Evolutionary conservation across 1,139 yeast species (phyloP), one percentile per base, ranked within the genome.

Genomic region (Yamadazyma kanchanaburiensis): DNA sequence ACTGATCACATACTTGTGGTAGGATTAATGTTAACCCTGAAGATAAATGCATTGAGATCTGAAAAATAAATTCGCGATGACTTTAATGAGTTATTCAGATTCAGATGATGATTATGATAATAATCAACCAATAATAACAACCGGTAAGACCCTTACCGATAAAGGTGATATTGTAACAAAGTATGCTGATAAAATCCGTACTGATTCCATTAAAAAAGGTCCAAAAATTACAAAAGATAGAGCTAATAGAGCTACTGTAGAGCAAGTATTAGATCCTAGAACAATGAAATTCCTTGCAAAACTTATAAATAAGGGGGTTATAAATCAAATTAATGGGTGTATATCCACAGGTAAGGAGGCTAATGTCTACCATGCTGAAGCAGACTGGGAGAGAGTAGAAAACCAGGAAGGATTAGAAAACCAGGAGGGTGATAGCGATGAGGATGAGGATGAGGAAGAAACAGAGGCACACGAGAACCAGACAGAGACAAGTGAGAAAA

Each of bases 341-440:
- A 73, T 94, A 29, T 80, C 94, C 48, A 94, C 98, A 0, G 99
- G 99, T 24, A 94, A 94, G 55, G 99, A 94, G 55, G 98, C 98
- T 15, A 94, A 94, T 53, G 97, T 94, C 3, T 94, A 94, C 53
- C 96, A 89, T 53, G 97, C 95, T 0, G 77, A 77, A 43, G 20
- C 20, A 18, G 20, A 18, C 10, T n/a, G n/a, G n/a, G n/a, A n/a
- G n/a, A n/a, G n/a, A n/a, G n/a, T n/a, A n/a, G n/a, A n/a, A n/a
- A n/a, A n/a, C n/a, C n/a, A n/a, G n/a, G 20, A 18, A 18, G 20
- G 20, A 8, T 18, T 10, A 18, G 20, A 18, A 18, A n/a, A n/a
- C n/a, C n/a, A n/a, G n/a, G 94, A 83, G 36, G 73, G 68, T 21
- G 73, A 65, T 1, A 47, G 38, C 11, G 39, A 40, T 9, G 47